Base-by-base conservation (phyloP, 352 stramenopile genomes). In the Phytophthora syringae region DNA sequence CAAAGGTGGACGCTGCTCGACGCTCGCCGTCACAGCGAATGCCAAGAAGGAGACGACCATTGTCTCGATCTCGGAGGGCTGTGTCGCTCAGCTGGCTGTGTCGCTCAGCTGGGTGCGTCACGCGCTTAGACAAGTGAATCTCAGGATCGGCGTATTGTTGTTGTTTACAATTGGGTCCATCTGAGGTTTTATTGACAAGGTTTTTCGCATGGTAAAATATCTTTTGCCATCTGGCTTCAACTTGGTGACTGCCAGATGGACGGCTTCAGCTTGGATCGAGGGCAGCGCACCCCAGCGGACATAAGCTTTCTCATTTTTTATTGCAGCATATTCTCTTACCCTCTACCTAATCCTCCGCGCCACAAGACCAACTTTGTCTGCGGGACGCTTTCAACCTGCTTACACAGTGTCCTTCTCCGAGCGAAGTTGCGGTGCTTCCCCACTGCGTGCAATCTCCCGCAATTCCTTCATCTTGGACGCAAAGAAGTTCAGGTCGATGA, bases 401-500 rank as follows among this genome's bases (percentile, higher is more conserved):
- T 70, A 74, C 20, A 53, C 52, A 7, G 42, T 21, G 50, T 52
- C 64, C 36, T 55, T 44, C 30, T 51, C 60, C 10, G 25, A 50
- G 28, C 69, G 62, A 42, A 77, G 57, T 6, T 36, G 57, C 40
- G 57, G 40, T 4, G 44, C 39, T 4, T 71, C 54, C 2, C 37
- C 52, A 39, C 45, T 45, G 5, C 61, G 68, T 16, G 71, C 78
- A 11, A 76, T 67, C 24, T 55, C 59, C 12, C 61, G 72, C 44
- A 90, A 48, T 45, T 84, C 79, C 27, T 73, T 64, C 81, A 90
- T 90, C 72, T 86, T 88, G 47, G 65, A 43, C 15, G 71, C 70
- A 36, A 90, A 90, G 52, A 88, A 87, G 48, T 83, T 84, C 36
- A 83, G 71, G 66, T 91, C 82, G 52, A 88, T 74, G 52, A 78